These are phyloP conservation scores for Chytridium lagenaria DNA, from an alignment of 371 early-diverging fungal genomes.

Conservation along the genomic window DNA sequence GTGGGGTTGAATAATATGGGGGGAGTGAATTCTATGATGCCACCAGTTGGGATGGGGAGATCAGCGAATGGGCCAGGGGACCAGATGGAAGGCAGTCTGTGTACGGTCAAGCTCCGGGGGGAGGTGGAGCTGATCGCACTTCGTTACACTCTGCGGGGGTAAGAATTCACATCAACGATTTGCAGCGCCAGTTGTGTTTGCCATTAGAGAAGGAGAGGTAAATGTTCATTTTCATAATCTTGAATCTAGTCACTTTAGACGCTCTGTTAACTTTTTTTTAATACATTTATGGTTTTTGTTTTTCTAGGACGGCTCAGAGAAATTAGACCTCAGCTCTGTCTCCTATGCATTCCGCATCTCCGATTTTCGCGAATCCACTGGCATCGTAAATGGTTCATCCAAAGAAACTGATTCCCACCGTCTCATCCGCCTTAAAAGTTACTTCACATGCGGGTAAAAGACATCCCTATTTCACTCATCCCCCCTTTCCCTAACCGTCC, in stretches of 20 bases:
- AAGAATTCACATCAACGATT: conserved; percentile 6
- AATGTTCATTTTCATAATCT: background rate
- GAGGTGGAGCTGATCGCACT: background rate
- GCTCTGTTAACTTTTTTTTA: background rate
- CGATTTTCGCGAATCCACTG: conserved; percentile 40
- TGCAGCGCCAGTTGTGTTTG: conserved; percentile 34
- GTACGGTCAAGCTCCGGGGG: background rate
- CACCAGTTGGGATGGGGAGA: background rate
- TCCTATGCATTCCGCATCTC: conserved; percentile 41
- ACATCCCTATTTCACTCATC: background rate
- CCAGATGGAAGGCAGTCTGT: background rate
- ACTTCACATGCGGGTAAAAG: conserved; percentile 45
- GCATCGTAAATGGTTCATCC: background rate
- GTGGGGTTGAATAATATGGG: background rate
- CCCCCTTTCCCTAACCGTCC: background rate
- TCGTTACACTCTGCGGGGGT: conserved; percentile 15
- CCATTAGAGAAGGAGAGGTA: conserved; percentile 44
- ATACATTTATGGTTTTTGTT: background rate
- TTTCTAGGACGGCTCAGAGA: conserved; percentile 38
- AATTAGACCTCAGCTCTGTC: conserved; percentile 37
- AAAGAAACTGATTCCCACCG: conserved; percentile 19
- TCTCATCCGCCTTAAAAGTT: conserved; percentile 36
- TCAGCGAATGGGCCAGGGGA: background rate
- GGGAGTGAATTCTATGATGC: no score
- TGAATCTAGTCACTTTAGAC: background rate